These are phyloP conservation scores for Pseudogymnoascus sp. DNA, from an alignment of 2,329 filamentous ascomycete genomes.

Conservation along the genomic window DNA sequence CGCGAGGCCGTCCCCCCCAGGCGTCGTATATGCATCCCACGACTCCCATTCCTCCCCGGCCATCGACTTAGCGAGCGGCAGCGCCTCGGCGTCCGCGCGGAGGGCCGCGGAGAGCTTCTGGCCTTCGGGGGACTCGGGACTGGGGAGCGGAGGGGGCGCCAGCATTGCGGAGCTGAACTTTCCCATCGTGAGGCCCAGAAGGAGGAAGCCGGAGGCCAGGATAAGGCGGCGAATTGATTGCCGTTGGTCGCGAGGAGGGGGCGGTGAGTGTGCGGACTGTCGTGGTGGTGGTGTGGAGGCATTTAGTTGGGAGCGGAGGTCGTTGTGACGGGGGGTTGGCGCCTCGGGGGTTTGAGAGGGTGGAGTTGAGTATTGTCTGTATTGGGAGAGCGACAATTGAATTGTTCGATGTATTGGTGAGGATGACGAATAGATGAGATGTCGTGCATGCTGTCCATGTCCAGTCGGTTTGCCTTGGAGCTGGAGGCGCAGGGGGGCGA, in stretches of 20 bases:
- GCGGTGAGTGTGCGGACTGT: slow-evolving; percentile 6
- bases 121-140: slow-evolving; percentile 35
- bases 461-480: background rate
- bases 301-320: slow-evolving; percentile 23
- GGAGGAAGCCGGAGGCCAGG: slow-evolving; percentile 31
- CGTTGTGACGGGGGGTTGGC: slow-evolving; percentile 9
- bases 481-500: background rate
- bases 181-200: slow-evolving; percentile 34
- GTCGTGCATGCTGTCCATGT: background rate
- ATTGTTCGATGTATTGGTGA: background rate
- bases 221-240: slow-evolving; percentile 25
- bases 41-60: slow-evolving; percentile 34
- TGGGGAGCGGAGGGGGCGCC: slow-evolving; percentile 35
- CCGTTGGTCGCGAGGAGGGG: slow-evolving; percentile 15
- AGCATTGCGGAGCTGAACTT: slow-evolving; percentile 33
- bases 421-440: background rate
- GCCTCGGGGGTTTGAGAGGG: background rate
- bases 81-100: slow-evolving; percentile 33
- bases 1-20: slow-evolving; percentile 14
- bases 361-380: background rate
- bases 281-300: slow-evolving; percentile 11
- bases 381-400: background rate
- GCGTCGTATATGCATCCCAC: slow-evolving; percentile 35
- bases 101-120: slow-evolving; percentile 32
- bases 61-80: slow-evolving; percentile 38